phyloP scores from a whole-genome alignment of 192 early-diverging fungal species.

The Coemansia sp. region DNA sequence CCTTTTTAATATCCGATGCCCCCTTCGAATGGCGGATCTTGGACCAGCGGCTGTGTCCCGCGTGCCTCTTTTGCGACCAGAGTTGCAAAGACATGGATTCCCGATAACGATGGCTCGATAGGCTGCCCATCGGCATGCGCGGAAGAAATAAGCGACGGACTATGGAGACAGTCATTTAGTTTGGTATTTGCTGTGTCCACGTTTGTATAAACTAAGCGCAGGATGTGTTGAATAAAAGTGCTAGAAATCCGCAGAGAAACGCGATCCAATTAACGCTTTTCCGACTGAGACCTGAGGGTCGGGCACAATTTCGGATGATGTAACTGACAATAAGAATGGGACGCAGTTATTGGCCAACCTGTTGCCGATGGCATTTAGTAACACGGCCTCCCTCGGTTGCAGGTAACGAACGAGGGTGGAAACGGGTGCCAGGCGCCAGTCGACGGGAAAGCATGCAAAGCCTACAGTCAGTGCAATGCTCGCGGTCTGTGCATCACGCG shows the following conservation, averaged over 20 bases:
- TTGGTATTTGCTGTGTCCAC: too few relatives aligned
- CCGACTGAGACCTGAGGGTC: background rate
- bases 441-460: too few relatives aligned
- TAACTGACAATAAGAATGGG: background rate
- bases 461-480: too few relatives aligned
- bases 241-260: background rate
- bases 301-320: background rate
- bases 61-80: constrained; percentile 18
- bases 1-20: constrained; percentile 58
- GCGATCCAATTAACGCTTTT: background rate
- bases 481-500: too few relatives aligned
- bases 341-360: background rate
- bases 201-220: too few relatives aligned
- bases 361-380: background rate
- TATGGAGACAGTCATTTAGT: background rate
- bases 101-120: background rate
- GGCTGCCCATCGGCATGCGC: background rate
- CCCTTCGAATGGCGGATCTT: constrained; percentile 63
- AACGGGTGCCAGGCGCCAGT: too few relatives aligned
- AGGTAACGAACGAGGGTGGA: too few relatives aligned
- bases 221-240: background rate
- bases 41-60: constrained; percentile 66
- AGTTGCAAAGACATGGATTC: background rate
- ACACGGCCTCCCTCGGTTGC: too few relatives aligned
- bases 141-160: background rate